Base-by-base conservation (phyloP, 2,329 filamentous ascomycete species). In the Penicillium decumbens region DNA sequence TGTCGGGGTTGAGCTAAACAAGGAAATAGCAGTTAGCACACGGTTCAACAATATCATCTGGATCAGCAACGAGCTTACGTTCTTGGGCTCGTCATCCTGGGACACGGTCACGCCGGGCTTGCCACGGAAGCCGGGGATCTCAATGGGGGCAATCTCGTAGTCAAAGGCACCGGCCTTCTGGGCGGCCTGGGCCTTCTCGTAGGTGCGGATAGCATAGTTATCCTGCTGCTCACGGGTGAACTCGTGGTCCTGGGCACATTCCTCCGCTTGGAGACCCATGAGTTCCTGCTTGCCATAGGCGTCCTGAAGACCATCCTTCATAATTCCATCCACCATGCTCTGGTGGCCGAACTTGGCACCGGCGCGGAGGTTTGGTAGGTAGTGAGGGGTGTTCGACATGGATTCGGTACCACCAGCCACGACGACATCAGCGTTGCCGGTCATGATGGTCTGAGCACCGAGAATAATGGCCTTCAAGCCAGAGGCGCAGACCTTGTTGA, bases 401-500 rank as follows among this genome's bases (percentile, higher is more conserved):
- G 90, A 95, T 79, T 98, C 93, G 61, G 92, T 84, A 63, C 93
- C 93, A 67, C 91, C 93, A 58, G 91, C 93, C 52, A 98, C 89
- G 58, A 98, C 84, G 59, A 96, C 85, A 62, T 89, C 85, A 58
- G 92, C 92, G 69, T 89, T 95, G 61, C 93, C 92, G 46, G 91
- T 95, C 72, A 97, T 90, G 77, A 98, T 98, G 64, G 92, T 96
- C 75, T 97, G 93, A 44, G 92, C 89, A 61, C 88, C 93, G 53
- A 98, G 81, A 59, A 95, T 89, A 68, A 98, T 86, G 61, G 93
- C 89, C 80, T 98, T 98, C 70, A 96, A 78, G 39, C 87, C 85
- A 8, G 91, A 96, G 57, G 93, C 93, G 81, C 93, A 98, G 70
- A 98, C 93, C 79, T 98, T 98, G 85, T 98, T 98, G 68, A 98